Conservation (phyloP, 441 rosid genomes). For the Adansonia madagascariensis region DNA sequence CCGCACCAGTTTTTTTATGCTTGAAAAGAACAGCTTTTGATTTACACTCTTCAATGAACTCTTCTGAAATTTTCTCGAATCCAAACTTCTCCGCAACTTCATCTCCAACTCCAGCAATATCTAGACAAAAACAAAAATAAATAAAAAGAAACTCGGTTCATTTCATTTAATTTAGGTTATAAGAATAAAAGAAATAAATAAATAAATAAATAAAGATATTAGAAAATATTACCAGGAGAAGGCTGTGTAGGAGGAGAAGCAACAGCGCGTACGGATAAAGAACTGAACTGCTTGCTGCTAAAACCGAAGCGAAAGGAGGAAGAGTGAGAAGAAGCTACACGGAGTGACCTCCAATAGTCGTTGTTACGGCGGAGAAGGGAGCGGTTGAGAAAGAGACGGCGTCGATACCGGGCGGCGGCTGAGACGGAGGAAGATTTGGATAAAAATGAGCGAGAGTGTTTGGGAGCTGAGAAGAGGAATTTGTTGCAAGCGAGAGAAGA, state of each 20-base stretch:
- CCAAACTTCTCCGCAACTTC: slow-evolving; percentile 74
- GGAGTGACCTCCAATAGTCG: slow-evolving; percentile 22
- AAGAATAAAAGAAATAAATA: background rate
- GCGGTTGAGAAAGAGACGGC: slow-evolving; percentile 39
- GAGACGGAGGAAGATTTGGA: slow-evolving; percentile 30
- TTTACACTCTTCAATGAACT: slow-evolving; percentile 83
- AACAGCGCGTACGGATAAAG: slow-evolving; percentile 57
- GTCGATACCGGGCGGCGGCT: slow-evolving; percentile 26
- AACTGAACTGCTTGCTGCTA: slow-evolving; percentile 43
- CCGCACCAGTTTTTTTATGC: slow-evolving; percentile 85
- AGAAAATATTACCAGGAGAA: slow-evolving; percentile 46
- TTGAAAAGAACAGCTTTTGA: slow-evolving; percentile 74
- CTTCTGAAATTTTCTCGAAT: slow-evolving; percentile 72
- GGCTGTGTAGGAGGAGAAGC: slow-evolving; percentile 57
- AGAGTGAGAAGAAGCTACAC: slow-evolving; percentile 35
- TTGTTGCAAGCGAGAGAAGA: slow-evolving; percentile 51
- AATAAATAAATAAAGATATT: background rate
- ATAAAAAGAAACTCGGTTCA: background rate
- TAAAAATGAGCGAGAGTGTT: slow-evolving; percentile 40
- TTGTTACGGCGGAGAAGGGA: slow-evolving; percentile 42
- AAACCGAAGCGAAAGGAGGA: slow-evolving; percentile 34
- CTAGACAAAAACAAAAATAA: slow-evolving; percentile 26
- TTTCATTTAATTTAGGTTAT: background rate
- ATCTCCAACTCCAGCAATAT: slow-evolving; percentile 49
- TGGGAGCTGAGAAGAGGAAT: slow-evolving; percentile 51